Base-by-base conservation (phyloP, 257 asterid species). In the Rehmannia glutinosa region DNA sequence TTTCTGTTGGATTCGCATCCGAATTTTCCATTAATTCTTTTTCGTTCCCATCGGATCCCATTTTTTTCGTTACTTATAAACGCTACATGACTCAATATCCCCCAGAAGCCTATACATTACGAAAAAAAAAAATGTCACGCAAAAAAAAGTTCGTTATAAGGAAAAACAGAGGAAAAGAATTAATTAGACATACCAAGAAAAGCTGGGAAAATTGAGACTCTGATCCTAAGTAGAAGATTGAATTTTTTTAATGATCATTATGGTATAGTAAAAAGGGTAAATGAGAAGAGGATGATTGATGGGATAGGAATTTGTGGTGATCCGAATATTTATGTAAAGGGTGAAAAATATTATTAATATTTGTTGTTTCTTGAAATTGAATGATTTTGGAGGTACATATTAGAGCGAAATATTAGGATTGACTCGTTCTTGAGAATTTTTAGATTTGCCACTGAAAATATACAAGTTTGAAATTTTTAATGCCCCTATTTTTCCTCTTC, bases 261-360 rank as follows among this genome's bases (percentile, higher is more conserved):
- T 32, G 8, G 38, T 32, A 39, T 43, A 9, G 33, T 24, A 12
- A 51, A 24, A 62, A 9, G 15, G 27, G 23, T 10, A 25, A 38
- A 32, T 36, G 42, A 11, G 53, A 43, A 27, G 46, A 16, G 17
- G 59, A 16, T 72, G 42, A 16, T 20, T 59, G 16, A 59, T 36
- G 41, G 41, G 5, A 21, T 50, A 51, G n/a, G n/a, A n/a, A 53
- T 58, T 28, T 45, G 81, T 62, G 78, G 78, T 77, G 78, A 77
- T 72, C 82, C 78, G 74, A 46, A n/a, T 42, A 38, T 3, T 3
- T 41, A 39, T 61, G 53, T 20, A n/a, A n/a, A n/a, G n/a, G n/a
- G n/a, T n/a, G n/a, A n/a, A n/a, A n/a, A n/a, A n/a, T n/a, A n/a
- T n/a, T n/a, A n/a, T n/a, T n/a, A n/a, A n/a, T n/a, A n/a, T n/a